Conservation (phyloP, 306 rosid species). For the Vigna radiata region DNA sequence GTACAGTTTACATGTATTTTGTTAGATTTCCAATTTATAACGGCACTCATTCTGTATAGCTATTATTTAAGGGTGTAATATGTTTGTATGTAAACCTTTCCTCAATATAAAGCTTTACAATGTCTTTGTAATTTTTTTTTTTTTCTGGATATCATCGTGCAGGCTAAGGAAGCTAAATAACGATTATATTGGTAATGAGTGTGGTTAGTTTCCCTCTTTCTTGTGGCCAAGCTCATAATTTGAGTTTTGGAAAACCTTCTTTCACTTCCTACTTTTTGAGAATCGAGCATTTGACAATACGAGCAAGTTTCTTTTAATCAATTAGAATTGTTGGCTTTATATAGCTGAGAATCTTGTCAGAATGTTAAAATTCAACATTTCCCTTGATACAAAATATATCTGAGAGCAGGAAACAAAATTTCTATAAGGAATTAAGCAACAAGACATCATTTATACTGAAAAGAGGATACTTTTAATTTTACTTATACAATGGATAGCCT, state of each 20-base stretch:
- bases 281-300: no score
- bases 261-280: no score
- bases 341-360: no score
- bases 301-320: no score
- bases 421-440: neutral
- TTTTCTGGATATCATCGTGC: neutral
- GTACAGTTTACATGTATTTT: slow-evolving; percentile 28
- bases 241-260: no score
- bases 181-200: neutral
- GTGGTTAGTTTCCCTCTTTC: no score
- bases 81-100: slow-evolving; percentile 27
- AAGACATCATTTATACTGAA: neutral
- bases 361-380: neutral
- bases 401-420: neutral
- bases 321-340: no score
- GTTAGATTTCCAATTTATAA: neutral
- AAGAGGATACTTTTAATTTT: neutral
- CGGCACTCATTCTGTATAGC: neutral
- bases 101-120: slow-evolving; percentile 2
- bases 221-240: no score
- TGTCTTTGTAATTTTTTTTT: neutral
- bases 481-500: neutral
- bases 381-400: neutral
- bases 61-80: slow-evolving; percentile 5
- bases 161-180: neutral